Evolutionary conservation across 2,329 filamentous ascomycete species (phyloP).

Genomic region (Colletotrichum coccodes): DNA sequence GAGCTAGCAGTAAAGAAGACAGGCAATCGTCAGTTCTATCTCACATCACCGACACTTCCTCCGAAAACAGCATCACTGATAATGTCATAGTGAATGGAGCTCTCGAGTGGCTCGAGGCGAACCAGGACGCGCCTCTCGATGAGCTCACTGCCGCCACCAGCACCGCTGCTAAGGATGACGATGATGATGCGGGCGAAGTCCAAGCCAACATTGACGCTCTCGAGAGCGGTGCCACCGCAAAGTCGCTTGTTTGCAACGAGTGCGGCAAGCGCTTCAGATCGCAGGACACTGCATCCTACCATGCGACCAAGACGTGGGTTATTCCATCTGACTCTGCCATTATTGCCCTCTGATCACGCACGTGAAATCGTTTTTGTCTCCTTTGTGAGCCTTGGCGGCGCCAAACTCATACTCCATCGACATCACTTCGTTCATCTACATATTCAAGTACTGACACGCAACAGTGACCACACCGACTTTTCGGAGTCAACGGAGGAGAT

Average conservation of each 20-base stretch:
- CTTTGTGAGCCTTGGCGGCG: neutral
- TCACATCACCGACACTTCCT: neutral
- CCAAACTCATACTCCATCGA: neutral
- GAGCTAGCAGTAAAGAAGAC: conserved; percentile 86
- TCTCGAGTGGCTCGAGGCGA: conserved; percentile 93
- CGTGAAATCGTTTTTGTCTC: neutral
- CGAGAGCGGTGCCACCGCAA: conserved; percentile 75
- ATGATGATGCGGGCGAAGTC: conserved; percentile 59
- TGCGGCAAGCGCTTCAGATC: conserved; percentile 92
- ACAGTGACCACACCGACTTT: conserved; percentile 86
- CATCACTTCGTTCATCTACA: neutral
- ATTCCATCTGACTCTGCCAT: neutral
- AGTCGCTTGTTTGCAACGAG: conserved; percentile 91
- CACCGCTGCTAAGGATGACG: conserved; percentile 45
- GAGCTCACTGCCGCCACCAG: conserved; percentile 70
- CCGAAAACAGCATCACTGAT: neutral
- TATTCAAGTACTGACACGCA: neutral
- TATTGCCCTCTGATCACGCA: neutral
- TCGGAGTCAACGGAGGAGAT: conserved; percentile 93
- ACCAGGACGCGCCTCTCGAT: conserved; percentile 87
- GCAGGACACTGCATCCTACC: conserved; percentile 85
- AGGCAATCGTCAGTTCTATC: conserved; percentile 73
- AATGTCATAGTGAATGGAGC: conserved; percentile 78
- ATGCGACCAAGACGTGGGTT: conserved; percentile 83
- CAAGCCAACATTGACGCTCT: conserved; percentile 71